Evolutionary conservation across 371 early-diverging fungal species (phyloP).

Genomic region (Mortierella sp.): DNA sequence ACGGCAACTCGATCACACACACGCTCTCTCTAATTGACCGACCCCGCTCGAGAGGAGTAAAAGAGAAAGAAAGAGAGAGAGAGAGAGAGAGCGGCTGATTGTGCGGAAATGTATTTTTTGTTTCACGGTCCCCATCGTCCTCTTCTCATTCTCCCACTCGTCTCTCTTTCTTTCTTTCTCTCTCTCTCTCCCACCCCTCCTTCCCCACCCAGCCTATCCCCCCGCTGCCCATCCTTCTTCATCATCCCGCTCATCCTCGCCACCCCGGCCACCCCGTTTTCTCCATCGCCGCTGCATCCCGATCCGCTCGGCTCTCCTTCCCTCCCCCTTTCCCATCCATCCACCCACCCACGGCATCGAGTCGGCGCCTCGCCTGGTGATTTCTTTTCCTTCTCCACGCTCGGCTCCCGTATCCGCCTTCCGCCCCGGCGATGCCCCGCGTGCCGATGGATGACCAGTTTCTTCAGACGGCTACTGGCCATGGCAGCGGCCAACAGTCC

Average conservation of each 20-base stretch:
- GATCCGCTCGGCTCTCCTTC: neutral
- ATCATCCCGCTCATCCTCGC: neutral
- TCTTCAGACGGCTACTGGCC: conserved; percentile 23
- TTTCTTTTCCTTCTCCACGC: neutral
- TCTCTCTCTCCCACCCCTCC: neutral
- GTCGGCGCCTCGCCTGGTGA: neutral
- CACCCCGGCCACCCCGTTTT: neutral
- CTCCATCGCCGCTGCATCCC: neutral
- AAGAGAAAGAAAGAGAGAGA: neutral
- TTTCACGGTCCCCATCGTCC: too few relatives aligned
- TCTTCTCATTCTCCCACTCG: neutral
- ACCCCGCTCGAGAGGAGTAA: neutral
- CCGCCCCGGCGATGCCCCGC: conserved; percentile 28
- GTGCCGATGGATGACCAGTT: conserved; percentile 53
- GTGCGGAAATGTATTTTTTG: neutral
- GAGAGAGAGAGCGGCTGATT: neutral
- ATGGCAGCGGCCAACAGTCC: conserved; percentile 8
- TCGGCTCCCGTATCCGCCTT: neutral
- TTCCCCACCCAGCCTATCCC: too few relatives aligned
- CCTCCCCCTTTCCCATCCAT: neutral
- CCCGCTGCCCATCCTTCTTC: neutral
- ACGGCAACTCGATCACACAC: too few relatives aligned
- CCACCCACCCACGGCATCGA: neutral
- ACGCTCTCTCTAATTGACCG: neutral
- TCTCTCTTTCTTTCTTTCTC: conserved; percentile 5